phyloP scores from a whole-genome alignment of 176 grass and related monocot species.

The Oryza meridionalis region DNA sequence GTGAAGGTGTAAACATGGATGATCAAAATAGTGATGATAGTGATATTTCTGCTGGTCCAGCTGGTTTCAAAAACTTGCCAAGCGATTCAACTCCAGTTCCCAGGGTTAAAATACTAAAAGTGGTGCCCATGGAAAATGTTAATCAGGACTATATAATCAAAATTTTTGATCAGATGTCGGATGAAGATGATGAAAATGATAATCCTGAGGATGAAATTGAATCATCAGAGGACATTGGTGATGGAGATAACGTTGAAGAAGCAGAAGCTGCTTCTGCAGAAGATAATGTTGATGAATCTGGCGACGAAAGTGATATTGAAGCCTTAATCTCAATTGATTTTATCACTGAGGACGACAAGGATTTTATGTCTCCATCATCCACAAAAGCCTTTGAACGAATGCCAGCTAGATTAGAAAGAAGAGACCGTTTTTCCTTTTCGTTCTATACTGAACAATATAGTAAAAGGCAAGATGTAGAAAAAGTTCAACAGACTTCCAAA shows the following conservation, averaged over 20 bases:
- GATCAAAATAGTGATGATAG: slow-evolving; percentile 63
- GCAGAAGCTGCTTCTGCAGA: slow-evolving; percentile 57
- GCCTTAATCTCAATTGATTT: slow-evolving; percentile 54
- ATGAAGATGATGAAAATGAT: slow-evolving; percentile 68
- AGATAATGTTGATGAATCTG: slow-evolving; percentile 50
- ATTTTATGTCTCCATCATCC: slow-evolving; percentile 39
- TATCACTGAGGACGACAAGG: slow-evolving; percentile 49
- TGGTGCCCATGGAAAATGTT: slow-evolving; percentile 70
- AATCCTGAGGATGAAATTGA: slow-evolving; percentile 59
- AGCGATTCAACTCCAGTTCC: slow-evolving; percentile 59
- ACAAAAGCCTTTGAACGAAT: slow-evolving; percentile 53
- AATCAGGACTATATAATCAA: slow-evolving; percentile 81
- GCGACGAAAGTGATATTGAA: slow-evolving; percentile 61
- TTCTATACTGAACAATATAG: slow-evolving; percentile 67
- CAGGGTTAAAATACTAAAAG: slow-evolving; percentile 80
- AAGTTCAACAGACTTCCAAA: slow-evolving; percentile 43
- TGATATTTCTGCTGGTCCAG: slow-evolving; percentile 54
- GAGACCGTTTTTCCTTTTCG: slow-evolving; percentile 71
- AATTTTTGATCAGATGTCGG: slow-evolving; percentile 88
- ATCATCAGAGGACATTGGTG: slow-evolving; percentile 56
- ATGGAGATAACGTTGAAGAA: slow-evolving; percentile 69
- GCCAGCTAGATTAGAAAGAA: slow-evolving; percentile 87
- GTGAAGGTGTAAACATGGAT: slow-evolving; percentile 53
- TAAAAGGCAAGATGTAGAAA: slow-evolving; percentile 43
- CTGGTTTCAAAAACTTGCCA: slow-evolving; percentile 61